Base-by-base conservation (phyloP, 2,329 filamentous ascomycete genomes). In the Aspergillus ochraceoroseus region DNA sequence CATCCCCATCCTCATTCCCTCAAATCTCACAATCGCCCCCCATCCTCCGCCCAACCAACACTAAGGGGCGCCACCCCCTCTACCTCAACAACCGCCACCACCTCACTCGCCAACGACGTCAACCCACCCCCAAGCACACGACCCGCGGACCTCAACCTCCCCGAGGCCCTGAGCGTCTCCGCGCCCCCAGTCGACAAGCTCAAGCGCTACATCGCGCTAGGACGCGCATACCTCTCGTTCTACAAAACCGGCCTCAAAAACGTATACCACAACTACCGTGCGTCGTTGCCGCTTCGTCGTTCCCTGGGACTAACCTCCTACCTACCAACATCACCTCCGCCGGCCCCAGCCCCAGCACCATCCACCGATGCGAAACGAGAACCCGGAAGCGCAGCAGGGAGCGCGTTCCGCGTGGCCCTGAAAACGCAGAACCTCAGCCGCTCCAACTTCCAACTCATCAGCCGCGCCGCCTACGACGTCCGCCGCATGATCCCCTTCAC, bases 181-280 rank as follows among this genome's bases (percentile, higher is more conserved):
- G 61, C 74, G 18, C 57, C 68, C 13, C 59, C 76, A 40, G 27
- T 40, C n/a, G 52, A 49, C 15, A 60, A 60, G 42, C 36, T 62
- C 6, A 58, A 58, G 34, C 58, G 61, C 44, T 56, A 56, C 47
- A 34, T 65, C 32, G 63, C 64, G 29, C 67, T 82, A 18, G 90
- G 87, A 47, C 83, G 84, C 61, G 79, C 84, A 36, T 95, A 94
- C 65, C 63, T 84, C 7, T 65, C 66, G 23, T 96, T 96, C 75
- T 96, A 95, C 79, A 94, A 92, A 67, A 75, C 79, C 1, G 90
- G 89, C 12, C 66, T 95, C 20, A 80, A 81, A 58, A 80, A 83
- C 54, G 80, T 94, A 36, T 80, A 79, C 61, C 67, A 71, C 44
- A 95, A 94, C 50, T 71, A 73, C 50, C 51, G 63, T 58, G 54